Conservation (phyloP, 176 grass and related monocot genomes). For the Triticum aestivum region DNA sequence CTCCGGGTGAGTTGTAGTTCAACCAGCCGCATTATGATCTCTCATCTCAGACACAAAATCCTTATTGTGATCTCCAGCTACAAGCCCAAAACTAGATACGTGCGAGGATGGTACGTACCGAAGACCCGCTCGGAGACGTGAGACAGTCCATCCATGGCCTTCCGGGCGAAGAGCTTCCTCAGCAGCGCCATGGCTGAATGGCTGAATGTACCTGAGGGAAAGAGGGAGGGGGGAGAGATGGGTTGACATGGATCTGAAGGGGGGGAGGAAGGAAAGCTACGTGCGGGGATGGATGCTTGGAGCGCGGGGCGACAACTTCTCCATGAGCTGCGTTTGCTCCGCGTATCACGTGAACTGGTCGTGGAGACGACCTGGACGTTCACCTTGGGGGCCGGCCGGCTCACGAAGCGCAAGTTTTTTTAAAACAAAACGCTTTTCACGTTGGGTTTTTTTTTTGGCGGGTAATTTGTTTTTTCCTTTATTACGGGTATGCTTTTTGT, state of each 20-base stretch:
- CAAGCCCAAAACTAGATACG: too few relatives aligned
- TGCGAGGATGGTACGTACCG: background rate
- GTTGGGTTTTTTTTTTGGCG: too few relatives aligned
- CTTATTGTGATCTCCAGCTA: too few relatives aligned
- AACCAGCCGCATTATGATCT: too few relatives aligned
- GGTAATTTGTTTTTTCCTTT: too few relatives aligned
- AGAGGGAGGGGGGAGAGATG: background rate
- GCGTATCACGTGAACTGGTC: background rate
- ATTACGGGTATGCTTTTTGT: too few relatives aligned
- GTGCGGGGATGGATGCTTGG: conserved; percentile 14
- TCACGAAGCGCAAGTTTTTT: background rate
- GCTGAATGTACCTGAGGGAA: background rate
- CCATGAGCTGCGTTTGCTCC: background rate
- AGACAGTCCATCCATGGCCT: conserved; percentile 24
- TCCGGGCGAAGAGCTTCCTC: conserved; percentile 37
- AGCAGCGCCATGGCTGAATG: conserved; percentile 16
- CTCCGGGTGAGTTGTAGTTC: too few relatives aligned
- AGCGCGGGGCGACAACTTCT: background rate
- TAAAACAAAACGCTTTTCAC: too few relatives aligned
- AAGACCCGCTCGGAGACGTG: conserved; percentile 20
- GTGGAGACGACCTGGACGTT: background rate
- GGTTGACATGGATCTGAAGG: background rate
- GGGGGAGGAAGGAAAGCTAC: background rate
- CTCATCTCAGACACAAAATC: too few relatives aligned
- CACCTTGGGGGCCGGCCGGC: background rate